A percentile compares a stretch with the other conserved stretches of the same genome.
These are phyloP conservation scores for Pythium rhizo-oryzae DNA, from an alignment of 352 stramenopile genomes.

Conservation along the genomic window DNA sequence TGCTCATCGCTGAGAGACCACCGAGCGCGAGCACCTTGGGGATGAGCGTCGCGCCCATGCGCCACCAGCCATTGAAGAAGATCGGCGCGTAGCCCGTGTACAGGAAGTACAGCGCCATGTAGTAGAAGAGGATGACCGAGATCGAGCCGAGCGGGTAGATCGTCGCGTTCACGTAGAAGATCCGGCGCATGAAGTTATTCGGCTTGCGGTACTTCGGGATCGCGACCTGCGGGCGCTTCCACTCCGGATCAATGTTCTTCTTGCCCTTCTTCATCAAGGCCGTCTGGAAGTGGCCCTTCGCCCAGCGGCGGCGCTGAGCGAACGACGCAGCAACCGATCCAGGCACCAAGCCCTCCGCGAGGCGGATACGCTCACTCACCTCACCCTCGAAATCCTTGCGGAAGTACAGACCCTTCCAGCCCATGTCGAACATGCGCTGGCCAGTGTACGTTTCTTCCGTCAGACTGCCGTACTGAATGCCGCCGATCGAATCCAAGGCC, in stretches of 20 bases:
- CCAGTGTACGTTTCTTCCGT: conserved; percentile 87
- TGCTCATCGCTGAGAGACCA: conserved; percentile 73
- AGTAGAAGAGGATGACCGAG: conserved; percentile 80
- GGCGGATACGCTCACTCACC: conserved; percentile 66
- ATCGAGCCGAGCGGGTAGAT: conserved; percentile 82
- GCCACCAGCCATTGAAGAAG: conserved; percentile 73
- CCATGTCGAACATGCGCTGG: conserved; percentile 74
- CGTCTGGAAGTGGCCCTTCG: conserved; percentile 88
- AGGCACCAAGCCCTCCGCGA: conserved; percentile 78
- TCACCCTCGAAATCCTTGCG: conserved; percentile 89
- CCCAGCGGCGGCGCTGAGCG: conserved; percentile 81
- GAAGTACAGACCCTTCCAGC: conserved; percentile 88
- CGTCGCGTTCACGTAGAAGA: conserved; percentile 87
- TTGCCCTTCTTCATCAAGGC: conserved; percentile 85
- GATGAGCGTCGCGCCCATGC: conserved; percentile 64
- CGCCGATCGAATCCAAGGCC: conserved; percentile 81
- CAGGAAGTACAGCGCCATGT: conserved; percentile 86
- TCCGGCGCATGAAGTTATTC: conserved; percentile 81
- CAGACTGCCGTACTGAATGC: conserved; percentile 85
- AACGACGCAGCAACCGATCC: conserved; percentile 79
- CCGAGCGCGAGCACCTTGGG: conserved; percentile 80
- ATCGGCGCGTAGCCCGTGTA: conserved; percentile 86
- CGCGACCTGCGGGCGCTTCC: conserved; percentile 70
- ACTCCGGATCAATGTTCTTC: conserved; percentile 78
- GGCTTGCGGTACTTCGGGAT: conserved; percentile 83